Evolutionary conservation across 495 filamentous ascomycete species (phyloP).

Genomic region (Acidiella bohemica): DNA sequence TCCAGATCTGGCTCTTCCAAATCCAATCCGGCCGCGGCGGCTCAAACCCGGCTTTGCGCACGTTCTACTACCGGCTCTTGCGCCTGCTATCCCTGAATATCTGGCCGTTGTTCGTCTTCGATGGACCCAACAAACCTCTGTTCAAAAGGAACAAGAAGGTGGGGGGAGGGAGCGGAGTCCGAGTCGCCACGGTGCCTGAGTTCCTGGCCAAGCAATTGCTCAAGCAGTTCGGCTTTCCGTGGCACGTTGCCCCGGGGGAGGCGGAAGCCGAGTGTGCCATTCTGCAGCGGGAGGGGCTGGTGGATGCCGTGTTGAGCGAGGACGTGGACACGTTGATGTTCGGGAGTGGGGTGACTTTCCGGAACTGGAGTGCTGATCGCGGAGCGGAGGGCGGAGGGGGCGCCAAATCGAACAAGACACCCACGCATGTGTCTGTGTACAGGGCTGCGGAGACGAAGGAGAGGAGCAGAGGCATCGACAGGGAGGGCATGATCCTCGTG

Average conservation of each 20-base stretch:
- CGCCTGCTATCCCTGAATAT: slow-evolving; percentile 69
- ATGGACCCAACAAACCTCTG: slow-evolving; percentile 75
- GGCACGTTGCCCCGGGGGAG: slow-evolving; percentile 83
- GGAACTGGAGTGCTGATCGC: slow-evolving; percentile 81
- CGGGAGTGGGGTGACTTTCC: slow-evolving; percentile 60
- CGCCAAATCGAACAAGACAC: slow-evolving; percentile 45
- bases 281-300: slow-evolving; percentile 68
- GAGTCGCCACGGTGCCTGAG: slow-evolving; percentile 34
- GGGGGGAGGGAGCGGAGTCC: slow-evolving; percentile 30
- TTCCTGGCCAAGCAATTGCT: slow-evolving; percentile 57
- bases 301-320: slow-evolving; percentile 91
- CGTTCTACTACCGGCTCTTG: slow-evolving; percentile 81
- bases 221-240: slow-evolving; percentile 69
- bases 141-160: slow-evolving; percentile 72
- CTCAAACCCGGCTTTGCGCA: slow-evolving; percentile 78
- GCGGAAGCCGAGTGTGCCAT: slow-evolving; percentile 94
- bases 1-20: slow-evolving; percentile 97
- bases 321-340: slow-evolving; percentile 99
- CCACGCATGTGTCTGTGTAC: slow-evolving; percentile 81
- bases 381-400: no score
- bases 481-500: slow-evolving; percentile 84
- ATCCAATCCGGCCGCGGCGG: slow-evolving; percentile 73
- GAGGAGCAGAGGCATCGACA: slow-evolving; percentile 45
- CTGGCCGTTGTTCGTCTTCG: slow-evolving; percentile 88
- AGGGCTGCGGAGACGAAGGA: slow-evolving; percentile 42